Evolutionary conservation across 2,329 filamentous ascomycete species (phyloP).

Genomic region (Periconia macrospinosa): DNA sequence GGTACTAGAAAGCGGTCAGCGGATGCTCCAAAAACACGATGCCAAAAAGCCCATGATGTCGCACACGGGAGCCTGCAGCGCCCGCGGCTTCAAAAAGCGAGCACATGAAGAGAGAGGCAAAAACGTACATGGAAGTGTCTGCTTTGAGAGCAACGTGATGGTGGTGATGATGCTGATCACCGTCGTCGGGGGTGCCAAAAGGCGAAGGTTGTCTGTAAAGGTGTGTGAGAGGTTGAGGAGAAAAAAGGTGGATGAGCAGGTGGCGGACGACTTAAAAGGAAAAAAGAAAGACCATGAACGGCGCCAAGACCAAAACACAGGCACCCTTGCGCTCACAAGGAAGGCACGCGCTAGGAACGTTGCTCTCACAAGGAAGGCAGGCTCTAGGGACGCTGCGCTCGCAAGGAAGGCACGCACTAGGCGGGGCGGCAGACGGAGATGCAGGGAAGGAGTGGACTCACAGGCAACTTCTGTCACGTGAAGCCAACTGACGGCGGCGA

Average conservation of each 20-base stretch:
- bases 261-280: background rate
- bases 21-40: conserved; percentile 1
- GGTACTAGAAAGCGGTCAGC: conserved; percentile 2
- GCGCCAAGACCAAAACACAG: background rate
- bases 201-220: background rate
- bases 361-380: background rate
- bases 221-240: background rate
- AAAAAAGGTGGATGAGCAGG: background rate
- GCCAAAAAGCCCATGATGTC: no score
- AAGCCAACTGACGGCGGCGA: background rate
- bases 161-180: background rate
- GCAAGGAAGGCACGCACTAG: background rate
- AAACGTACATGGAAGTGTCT: background rate
- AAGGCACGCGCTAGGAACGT: no score
- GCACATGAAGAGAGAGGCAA: background rate
- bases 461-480: background rate
- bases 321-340: background rate
- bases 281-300: background rate
- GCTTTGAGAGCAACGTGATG: background rate
- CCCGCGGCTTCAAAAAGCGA: no score
- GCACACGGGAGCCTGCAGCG: no score
- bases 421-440: background rate
- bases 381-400: background rate
- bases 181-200: background rate
- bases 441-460: background rate